Conservation (phyloP, 768 basidiomycete species). For the Cyclocybe aegerita region DNA sequence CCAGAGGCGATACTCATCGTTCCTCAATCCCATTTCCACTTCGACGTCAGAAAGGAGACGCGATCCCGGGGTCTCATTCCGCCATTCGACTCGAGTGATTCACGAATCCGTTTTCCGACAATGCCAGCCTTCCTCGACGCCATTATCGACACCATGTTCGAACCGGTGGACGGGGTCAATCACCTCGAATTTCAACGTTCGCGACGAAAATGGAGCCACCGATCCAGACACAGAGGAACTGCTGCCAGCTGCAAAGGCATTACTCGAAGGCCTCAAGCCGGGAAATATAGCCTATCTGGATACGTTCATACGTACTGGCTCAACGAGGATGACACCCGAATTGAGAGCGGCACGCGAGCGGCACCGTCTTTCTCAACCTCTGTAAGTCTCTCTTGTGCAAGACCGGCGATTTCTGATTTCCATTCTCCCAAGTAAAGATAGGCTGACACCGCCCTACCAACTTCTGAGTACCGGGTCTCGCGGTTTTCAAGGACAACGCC, state of each 20-base stretch:
- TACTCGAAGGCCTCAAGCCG: conserved; percentile 7
- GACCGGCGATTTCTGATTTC: conserved; percentile 1
- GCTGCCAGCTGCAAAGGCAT: conserved; percentile 6
- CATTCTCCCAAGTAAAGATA: conserved; percentile 3
- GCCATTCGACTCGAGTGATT: conserved; percentile 5
- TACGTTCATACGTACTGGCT: conserved; percentile 7
- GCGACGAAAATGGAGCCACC: conserved; percentile 6
- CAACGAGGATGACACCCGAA: conserved; percentile 7
- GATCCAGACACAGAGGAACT: conserved; percentile 5
- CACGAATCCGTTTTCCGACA: conserved; percentile 7
- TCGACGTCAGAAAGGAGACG: not conserved
- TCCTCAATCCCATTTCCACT: conserved; percentile 10
- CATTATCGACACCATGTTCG: conserved; percentile 9
- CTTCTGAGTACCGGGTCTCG: conserved; percentile 6
- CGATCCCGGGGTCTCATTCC: conserved; percentile 5
- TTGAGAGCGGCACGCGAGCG: conserved; percentile 3
- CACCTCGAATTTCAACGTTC: conserved; percentile 8
- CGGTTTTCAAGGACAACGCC: conserved; percentile 5
- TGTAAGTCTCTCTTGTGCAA: conserved; percentile 8
- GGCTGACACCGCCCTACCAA: not conserved
- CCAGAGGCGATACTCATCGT: conserved; percentile 5
- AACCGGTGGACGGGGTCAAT: conserved; percentile 7
- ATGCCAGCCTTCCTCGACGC: conserved; percentile 7
- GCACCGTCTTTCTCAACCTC: conserved; percentile 4
- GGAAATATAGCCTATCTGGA: conserved; percentile 3